Conservation (phyloP, 2,329 filamentous ascomycete genomes). For the Fusarium sp. region DNA sequence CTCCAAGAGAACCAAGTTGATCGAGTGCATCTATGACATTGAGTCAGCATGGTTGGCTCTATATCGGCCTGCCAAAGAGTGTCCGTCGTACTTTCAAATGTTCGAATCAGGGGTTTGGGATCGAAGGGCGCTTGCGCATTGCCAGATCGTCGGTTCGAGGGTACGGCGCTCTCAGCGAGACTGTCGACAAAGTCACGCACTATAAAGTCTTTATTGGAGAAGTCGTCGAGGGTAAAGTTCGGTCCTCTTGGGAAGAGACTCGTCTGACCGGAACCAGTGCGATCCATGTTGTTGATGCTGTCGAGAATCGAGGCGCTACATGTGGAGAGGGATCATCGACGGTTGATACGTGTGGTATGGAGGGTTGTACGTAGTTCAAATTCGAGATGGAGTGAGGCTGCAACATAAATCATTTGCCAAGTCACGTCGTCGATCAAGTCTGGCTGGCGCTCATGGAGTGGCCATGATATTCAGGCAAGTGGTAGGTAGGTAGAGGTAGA, state of each 20-base stretch:
- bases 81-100: constrained; percentile 77
- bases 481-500: not conserved
- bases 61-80: not conserved
- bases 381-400: not conserved
- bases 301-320: constrained; percentile 46
- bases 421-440: constrained; percentile 29
- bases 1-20: constrained; percentile 76
- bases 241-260: constrained; percentile 81
- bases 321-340: constrained; percentile 41
- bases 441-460: constrained; percentile 32
- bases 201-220: constrained; percentile 92
- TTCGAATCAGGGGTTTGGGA: constrained; percentile 94
- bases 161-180: constrained; percentile 85
- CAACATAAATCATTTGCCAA: constrained; percentile 9
- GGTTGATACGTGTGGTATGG: constrained; percentile 11
- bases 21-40: constrained; percentile 66
- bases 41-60: constrained; percentile 23
- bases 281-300: constrained; percentile 53
- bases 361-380: not conserved
- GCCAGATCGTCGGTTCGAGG: constrained; percentile 82
- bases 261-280: constrained; percentile 63
- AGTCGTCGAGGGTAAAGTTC: constrained; percentile 88
- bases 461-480: constrained; percentile 19
- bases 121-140: constrained; percentile 78
- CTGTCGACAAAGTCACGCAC: constrained; percentile 97